Evolutionary conservation across 2,329 filamentous ascomycete species (phyloP).

Genomic region (Fusarium sp.): DNA sequence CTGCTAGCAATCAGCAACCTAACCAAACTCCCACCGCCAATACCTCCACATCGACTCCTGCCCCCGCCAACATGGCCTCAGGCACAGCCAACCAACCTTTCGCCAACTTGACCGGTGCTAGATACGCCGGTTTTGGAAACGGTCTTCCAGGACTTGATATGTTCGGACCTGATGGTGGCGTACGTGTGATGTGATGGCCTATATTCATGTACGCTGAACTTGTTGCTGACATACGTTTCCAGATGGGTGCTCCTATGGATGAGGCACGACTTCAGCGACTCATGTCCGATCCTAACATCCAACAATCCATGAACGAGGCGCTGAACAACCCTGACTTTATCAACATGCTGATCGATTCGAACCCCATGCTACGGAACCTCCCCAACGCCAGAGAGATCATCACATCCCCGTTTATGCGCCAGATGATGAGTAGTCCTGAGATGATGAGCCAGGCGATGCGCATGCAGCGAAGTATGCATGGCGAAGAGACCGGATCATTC

Average conservation of each 20-base stretch:
- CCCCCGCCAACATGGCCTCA: constrained; percentile 82
- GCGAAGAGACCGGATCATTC: constrained; percentile 72
- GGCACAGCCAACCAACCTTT: constrained; percentile 90
- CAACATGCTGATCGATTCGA: constrained; percentile 93
- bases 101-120: constrained; percentile 89
- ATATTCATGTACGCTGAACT: not conserved
- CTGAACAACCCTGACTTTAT: constrained; percentile 95
- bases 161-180: constrained; percentile 94
- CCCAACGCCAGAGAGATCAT: constrained; percentile 86
- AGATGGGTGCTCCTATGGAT: constrained; percentile 92
- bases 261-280: constrained; percentile 86
- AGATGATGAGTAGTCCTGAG: constrained; percentile 93
- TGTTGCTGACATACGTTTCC: constrained; percentile 26
- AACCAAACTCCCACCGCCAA: constrained; percentile 51
- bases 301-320: constrained; percentile 91
- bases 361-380: constrained; percentile 82
- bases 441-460: constrained; percentile 85
- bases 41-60: constrained; percentile 59
- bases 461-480: constrained; percentile 80
- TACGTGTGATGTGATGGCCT: constrained; percentile 64
- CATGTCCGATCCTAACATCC: constrained; percentile 89
- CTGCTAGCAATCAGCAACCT: constrained; percentile 80
- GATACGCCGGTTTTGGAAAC: constrained; percentile 88
- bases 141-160: constrained; percentile 87
- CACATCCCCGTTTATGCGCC: constrained; percentile 86